phyloP scores from a whole-genome alignment of 495 filamentous ascomycete genomes.

The Xylaria scruposa region DNA sequence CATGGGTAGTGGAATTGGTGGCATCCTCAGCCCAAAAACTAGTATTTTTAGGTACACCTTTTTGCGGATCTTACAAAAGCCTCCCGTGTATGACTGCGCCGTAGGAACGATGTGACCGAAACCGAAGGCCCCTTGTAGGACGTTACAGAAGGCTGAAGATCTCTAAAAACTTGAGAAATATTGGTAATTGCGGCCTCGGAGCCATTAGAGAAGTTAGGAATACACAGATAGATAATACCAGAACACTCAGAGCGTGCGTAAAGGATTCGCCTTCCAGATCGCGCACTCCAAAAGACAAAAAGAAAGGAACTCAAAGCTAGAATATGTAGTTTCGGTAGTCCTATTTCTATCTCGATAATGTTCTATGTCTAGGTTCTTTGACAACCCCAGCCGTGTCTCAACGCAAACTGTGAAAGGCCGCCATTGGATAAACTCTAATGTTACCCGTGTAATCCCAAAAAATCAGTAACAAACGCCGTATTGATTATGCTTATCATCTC shows the following conservation, averaged over 20 bases:
- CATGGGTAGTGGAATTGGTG: no score
- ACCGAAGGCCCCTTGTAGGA: neutral
- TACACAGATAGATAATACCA: neutral
- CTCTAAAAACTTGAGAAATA: neutral
- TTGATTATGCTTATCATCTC: neutral
- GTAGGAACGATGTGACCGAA: neutral
- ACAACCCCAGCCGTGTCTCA: neutral
- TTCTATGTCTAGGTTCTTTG: neutral
- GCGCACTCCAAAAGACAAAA: neutral
- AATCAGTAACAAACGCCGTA: conserved; percentile 1
- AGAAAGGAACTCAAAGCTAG: neutral
- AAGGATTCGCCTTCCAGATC: neutral
- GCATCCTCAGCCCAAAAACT: no score
- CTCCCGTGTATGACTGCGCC: neutral
- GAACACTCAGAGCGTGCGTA: neutral
- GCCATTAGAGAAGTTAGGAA: neutral
- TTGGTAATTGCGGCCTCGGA: neutral
- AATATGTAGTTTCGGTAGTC: neutral
- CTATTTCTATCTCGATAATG: neutral
- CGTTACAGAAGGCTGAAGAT: neutral
- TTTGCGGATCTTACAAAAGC: neutral
- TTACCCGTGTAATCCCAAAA: neutral
- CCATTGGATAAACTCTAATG: neutral
- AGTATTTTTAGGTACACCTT: neutral
- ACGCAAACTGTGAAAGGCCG: neutral